Evolutionary conservation across 768 basidiomycete genomes (phyloP), one percentile per base, ranked within the genome.

Genomic region (Suillus subluteus): DNA sequence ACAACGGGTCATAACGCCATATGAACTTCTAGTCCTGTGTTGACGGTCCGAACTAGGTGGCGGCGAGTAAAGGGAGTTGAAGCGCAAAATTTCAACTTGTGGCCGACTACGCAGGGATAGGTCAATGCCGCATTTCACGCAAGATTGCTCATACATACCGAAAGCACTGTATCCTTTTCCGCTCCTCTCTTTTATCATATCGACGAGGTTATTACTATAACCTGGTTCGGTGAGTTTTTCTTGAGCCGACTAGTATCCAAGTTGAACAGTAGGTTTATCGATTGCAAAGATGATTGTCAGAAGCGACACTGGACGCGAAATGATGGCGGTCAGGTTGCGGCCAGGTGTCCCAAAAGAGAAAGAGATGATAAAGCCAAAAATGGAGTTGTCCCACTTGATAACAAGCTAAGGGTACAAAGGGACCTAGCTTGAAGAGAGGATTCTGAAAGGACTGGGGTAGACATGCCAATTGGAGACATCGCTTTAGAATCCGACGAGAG

Each of bases 381-480:
- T 26, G 58, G 37, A 59, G 40, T 6, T 41, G 40, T 41, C 38
- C 16, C 26, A 23, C 16, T 40, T 58, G 7, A 54, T 6, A 15
- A 40, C 38, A 18, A 16, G 58, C 35, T 21, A 8, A 56, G 55
- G 32, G 35, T 7, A 21, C 26, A 37, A 54, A 30, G 8, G 37
- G n/a, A 58, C 23, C 7, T 58, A 37, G 35, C 11, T 16, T 56
- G 55, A 37, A 35, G 35, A 58, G 23, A 58, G 38, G 9, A n/a
- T 32, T 12, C 15, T 16, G 32, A 32, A 5, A 32, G 32, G 4
- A 32, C 32, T 5, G 58, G 58, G 1, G 9, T 23, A 41, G 16
- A 59, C 9, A 59, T 59, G 40, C 58, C 58, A 59, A 59, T 41
- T 16, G 40, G 58, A 41, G 58, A 40, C 38, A 59, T 59, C 15